phyloP scores from a whole-genome alignment of 1,139 yeast species.

The Hemisphaericaspora xylanilytica region DNA sequence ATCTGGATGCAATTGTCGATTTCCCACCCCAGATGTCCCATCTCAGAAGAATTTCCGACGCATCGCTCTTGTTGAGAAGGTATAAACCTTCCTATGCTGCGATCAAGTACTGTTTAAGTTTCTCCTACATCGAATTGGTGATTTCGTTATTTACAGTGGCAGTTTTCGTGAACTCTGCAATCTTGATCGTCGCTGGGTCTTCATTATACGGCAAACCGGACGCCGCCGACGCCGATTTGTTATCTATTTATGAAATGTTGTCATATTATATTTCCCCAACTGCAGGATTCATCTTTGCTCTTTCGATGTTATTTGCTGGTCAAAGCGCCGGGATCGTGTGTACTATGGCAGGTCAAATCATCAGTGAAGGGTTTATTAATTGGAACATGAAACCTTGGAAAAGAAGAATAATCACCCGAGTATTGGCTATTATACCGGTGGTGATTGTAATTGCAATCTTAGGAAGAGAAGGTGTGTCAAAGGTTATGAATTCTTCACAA shows the following conservation, averaged over 20 bases:
- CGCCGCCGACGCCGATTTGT: slow-evolving; percentile 67
- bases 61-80: slow-evolving; percentile 28
- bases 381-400: slow-evolving; percentile 70
- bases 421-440: slow-evolving; percentile 72
- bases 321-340: slow-evolving; percentile 82
- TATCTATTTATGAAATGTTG: slow-evolving; percentile 68
- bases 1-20: neutral
- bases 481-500: slow-evolving; percentile 71
- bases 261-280: slow-evolving; percentile 59
- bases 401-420: slow-evolving; percentile 69
- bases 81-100: slow-evolving; percentile 69
- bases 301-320: slow-evolving; percentile 73
- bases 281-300: slow-evolving; percentile 71
- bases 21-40: slow-evolving; percentile 16
- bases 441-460: slow-evolving; percentile 58
- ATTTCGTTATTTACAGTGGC: slow-evolving; percentile 69
- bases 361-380: slow-evolving; percentile 73
- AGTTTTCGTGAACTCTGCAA: slow-evolving; percentile 70
- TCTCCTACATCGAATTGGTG: slow-evolving; percentile 64
- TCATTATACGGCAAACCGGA: slow-evolving; percentile 61
- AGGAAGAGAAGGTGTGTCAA: slow-evolving; percentile 69
- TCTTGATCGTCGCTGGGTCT: slow-evolving; percentile 71
- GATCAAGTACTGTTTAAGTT: slow-evolving; percentile 60
- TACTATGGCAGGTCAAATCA: slow-evolving; percentile 79
- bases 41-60: slow-evolving; percentile 35